Base-by-base conservation (phyloP, 768 basidiomycete genomes). In the Collybiopsis luxurians region DNA sequence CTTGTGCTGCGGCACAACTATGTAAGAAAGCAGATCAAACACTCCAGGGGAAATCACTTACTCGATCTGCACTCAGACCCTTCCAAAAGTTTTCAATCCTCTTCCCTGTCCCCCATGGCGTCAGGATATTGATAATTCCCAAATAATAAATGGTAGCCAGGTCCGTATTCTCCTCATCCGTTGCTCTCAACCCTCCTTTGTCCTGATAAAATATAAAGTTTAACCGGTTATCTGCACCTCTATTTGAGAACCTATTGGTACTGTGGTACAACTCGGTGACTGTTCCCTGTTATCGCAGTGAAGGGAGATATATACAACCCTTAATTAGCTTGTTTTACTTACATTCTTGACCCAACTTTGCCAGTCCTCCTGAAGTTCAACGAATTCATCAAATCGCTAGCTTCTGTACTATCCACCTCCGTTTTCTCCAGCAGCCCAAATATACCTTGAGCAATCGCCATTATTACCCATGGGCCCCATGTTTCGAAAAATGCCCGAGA, bases 161-260 rank as follows among this genome's bases (percentile, higher is more conserved):
- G 1, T 78, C 70, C 19, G 81, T 77, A 69, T 98, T 96, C 9
- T 70, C 72, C 64, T 98, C 95, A 69, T 95, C 86, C 15, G 96
- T 97, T 34, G 95, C 92, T 30, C 89, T 81, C 43, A 96, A 67
- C 0, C 97, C 97, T 12, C 95, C 95, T 63, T 98, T 97, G 66
- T 99, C 95, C 64, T 95, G 92, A 67, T 97, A 98, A 72, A 99
- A 99, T 26, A 98, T 71, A 67, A 96, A 93, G 57, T 91, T 83
- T 31, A 85, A 78, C 15, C 83, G 73, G 56, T 89, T 84, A 34
- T 84, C 81, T 31, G 40, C 53, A 28, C 40, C 40, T 24, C 40
- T 54, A 15, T n/a, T n/a, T n/a, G n/a, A n/a, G n/a, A n/a, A n/a
- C n/a, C n/a, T n/a, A n/a, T n/a, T n/a, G n/a, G n/a, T n/a, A n/a